phyloP scores from a whole-genome alignment of 352 stramenopile genomes.

The Aphanomyces euteiches region DNA sequence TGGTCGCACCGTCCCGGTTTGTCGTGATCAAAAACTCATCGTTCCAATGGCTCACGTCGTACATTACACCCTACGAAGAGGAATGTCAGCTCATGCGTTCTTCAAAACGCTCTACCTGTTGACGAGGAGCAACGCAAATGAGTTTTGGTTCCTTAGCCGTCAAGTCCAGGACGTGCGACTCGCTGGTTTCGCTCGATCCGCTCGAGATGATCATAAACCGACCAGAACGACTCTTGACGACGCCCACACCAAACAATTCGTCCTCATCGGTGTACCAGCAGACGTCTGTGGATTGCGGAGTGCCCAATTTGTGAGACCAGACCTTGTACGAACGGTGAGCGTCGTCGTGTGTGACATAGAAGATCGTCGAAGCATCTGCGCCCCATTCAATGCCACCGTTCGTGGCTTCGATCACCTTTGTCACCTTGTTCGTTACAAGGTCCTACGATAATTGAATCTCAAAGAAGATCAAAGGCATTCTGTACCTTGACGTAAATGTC shows the following conservation, averaged over 20 bases:
- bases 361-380: conserved; percentile 84
- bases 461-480: conserved; percentile 25
- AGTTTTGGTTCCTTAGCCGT: conserved; percentile 45
- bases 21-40: conserved; percentile 91
- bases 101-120: conserved; percentile 1
- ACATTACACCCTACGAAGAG: conserved; percentile 57
- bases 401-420: conserved; percentile 81
- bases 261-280: conserved; percentile 94
- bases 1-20: conserved; percentile 90
- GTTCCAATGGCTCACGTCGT: conserved; percentile 84
- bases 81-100: background rate
- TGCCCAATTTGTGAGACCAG: conserved; percentile 87
- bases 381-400: conserved; percentile 88
- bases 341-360: conserved; percentile 91
- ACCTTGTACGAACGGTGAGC: conserved; percentile 92
- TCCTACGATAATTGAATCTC: conserved; percentile 29
- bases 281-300: conserved; percentile 59
- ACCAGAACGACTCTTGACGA: conserved; percentile 88
- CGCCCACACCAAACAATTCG: conserved; percentile 89
- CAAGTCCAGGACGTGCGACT: conserved; percentile 79
- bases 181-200: conserved; percentile 89
- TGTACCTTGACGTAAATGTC: conserved; percentile 87
- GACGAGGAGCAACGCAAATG: conserved; percentile 58
- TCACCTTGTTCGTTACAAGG: conserved; percentile 52
- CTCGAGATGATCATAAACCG: conserved; percentile 91